These are phyloP conservation scores for Silene conica DNA, from an alignment of 148 eudicot species.

Conservation along the genomic window DNA sequence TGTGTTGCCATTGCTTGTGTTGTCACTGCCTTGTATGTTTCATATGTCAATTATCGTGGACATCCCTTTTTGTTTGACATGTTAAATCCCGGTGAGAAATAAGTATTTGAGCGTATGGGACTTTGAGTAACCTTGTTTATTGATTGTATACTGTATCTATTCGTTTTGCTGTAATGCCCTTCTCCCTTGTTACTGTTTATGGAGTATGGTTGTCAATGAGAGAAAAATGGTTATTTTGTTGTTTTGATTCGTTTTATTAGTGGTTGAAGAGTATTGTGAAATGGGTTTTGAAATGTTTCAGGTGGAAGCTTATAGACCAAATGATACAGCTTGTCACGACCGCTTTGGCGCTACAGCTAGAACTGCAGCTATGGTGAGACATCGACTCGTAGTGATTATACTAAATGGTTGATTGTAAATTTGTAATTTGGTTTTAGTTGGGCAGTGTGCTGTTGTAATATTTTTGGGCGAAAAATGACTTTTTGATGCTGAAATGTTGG, in stretches of 20 bases:
- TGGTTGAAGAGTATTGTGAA: neutral
- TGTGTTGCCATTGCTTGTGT: too few relatives aligned
- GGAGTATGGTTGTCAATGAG: slow-evolving; percentile 24
- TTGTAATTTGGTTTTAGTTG: too few relatives aligned
- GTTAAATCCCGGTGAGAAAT: too few relatives aligned
- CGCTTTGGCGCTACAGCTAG: slow-evolving; percentile 83
- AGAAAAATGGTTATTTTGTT: slow-evolving; percentile 4
- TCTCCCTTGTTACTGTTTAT: slow-evolving; percentile 32
- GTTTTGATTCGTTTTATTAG: neutral
- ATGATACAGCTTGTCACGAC: slow-evolving; percentile 94
- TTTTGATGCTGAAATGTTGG: neutral
- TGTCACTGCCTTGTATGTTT: too few relatives aligned
- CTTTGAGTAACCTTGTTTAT: too few relatives aligned
- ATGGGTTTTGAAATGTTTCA: slow-evolving; percentile 18
- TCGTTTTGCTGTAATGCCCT: slow-evolving; percentile 22
- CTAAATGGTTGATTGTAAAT: neutral
- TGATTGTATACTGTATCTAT: too few relatives aligned
- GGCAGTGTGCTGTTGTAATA: neutral
- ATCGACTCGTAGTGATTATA: neutral
- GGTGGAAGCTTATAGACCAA: slow-evolving; percentile 95
- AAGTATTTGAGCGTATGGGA: too few relatives aligned
- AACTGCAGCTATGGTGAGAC: slow-evolving; percentile 84
- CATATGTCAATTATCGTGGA: too few relatives aligned
- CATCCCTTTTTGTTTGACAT: too few relatives aligned
- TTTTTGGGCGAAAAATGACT: neutral